Evolutionary conservation across 176 grass and related monocot species (phyloP).

Genomic region (Tuctoria greenei): DNA sequence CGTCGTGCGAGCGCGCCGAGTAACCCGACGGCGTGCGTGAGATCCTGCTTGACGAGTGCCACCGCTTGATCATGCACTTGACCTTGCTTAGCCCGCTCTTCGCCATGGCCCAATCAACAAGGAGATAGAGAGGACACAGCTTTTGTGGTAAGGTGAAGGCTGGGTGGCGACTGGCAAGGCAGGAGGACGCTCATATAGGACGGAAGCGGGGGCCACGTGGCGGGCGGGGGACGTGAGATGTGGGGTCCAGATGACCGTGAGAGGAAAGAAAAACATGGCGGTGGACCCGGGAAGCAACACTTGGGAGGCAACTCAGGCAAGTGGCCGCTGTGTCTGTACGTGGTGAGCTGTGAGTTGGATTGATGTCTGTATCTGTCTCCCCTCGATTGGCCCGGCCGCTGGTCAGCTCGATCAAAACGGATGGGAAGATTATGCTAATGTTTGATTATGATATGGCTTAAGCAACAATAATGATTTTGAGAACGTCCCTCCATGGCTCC

Average conservation of each 20-base stretch:
- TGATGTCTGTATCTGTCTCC: neutral
- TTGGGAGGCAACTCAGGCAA: conserved; percentile 23
- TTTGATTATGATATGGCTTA: neutral
- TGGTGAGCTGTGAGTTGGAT: conserved; percentile 2
- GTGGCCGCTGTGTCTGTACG: conserved; percentile 26
- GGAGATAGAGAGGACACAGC: neutral
- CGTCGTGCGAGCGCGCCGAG: conserved; percentile 37
- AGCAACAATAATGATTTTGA: neutral
- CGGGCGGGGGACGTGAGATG: neutral
- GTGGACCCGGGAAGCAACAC: conserved; percentile 9
- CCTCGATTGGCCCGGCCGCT: too few species aligned
- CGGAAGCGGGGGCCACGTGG: neutral
- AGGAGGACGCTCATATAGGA: conserved; percentile 42
- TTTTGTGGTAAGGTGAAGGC: conserved; percentile 8
- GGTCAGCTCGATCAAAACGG: too few species aligned
- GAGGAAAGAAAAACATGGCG: neutral
- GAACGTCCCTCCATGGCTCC: neutral
- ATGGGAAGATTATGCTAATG: neutral
- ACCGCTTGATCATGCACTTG: conserved; percentile 89
- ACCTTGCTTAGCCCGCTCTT: conserved; percentile 85
- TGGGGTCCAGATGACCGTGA: conserved; percentile 27
- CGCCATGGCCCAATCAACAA: conserved; percentile 40
- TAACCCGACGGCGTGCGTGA: conserved; percentile 44
- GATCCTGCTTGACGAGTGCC: conserved; percentile 77
- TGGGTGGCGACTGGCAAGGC: neutral